Evolutionary conservation across 192 early-diverging fungal species (phyloP), one percentile per base, ranked within the genome.

Genomic region (Umbelopsis isabellina): DNA sequence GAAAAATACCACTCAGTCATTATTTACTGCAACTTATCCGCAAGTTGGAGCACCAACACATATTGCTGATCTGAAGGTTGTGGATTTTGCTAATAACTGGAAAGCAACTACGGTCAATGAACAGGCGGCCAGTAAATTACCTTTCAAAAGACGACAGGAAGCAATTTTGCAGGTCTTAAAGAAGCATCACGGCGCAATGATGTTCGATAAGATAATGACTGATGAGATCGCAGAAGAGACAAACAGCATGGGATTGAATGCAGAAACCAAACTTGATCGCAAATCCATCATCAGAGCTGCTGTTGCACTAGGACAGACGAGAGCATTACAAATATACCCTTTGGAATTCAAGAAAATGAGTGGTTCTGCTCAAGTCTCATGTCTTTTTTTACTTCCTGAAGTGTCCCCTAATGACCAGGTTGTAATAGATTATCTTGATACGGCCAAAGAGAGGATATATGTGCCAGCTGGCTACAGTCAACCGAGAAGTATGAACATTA

Each of bases 321-420:
- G 30, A 18, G 55, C 27, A 8, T 2, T 61, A 7, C 10, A 35
- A 61, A 13, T 61, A 13, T 61, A 61, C 33, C 55, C 55, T 11
- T n/a, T 61, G 10, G 55, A 61, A 61, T 61, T 61, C 13, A 33
- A 61, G 30, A 25, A 30, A 61, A 25, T 61, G 2, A 61, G 30
- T 35, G 55, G 55, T 13, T 12, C 55, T 15, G 30, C 18, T 16
- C 27, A 7, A 4, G 15, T 35, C 13, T 11, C 12, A 1, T 11
- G 4, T n/a, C 25, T 61, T 12, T 16, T 61, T 6, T 30, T 61
- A 13, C 4, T 61, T 12, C 55, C 55, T 4, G 13, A 33, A 15
- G 25, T 33, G 0, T 35, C 55, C 11, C 30, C 27, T 30, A 18
- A 0, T 12, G 18, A 35, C 5, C 27, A 18, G 27, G 15, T 12